These are phyloP conservation scores for Kalmusia sp. DNA, from an alignment of 2,329 filamentous ascomycete species.

Conservation along the genomic window DNA sequence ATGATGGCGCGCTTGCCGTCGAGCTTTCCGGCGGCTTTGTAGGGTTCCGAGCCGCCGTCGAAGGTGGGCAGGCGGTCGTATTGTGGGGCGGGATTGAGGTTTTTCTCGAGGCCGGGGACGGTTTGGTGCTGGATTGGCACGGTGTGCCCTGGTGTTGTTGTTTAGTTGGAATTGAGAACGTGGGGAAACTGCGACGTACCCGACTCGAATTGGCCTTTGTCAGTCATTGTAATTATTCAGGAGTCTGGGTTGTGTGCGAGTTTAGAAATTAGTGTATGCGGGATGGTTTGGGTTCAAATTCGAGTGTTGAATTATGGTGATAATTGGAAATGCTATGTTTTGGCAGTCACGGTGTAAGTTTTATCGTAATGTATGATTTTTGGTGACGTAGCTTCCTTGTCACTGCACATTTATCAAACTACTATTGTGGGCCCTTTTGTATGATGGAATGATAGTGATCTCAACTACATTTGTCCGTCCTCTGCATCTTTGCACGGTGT, in stretches of 20 bases:
- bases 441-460: neutral
- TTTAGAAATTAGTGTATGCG: neutral
- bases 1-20: slow-evolving; percentile 78
- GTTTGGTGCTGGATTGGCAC: slow-evolving; percentile 59
- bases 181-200: slow-evolving; percentile 20
- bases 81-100: slow-evolving; percentile 66
- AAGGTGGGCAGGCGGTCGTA: slow-evolving; percentile 72
- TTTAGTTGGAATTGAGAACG: slow-evolving; percentile 5
- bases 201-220: slow-evolving; percentile 46
- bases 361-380: slow-evolving; percentile 10
- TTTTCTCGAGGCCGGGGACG: slow-evolving; percentile 60
- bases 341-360: neutral
- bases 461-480: neutral
- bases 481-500: neutral
- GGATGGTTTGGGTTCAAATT: neutral
- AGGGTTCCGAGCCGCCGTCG: slow-evolving; percentile 72
- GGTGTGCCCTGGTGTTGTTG: slow-evolving; percentile 54
- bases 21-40: slow-evolving; percentile 79
- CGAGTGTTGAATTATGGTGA: neutral
- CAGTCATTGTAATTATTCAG: slow-evolving; percentile 29
- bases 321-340: too few species aligned
- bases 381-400: slow-evolving; percentile 13
- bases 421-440: slow-evolving; percentile 1
- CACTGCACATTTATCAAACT: neutral
- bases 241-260: neutral